Evolutionary conservation across 1,139 yeast genomes (phyloP), one percentile per base, ranked within the genome.

Genomic region (Candida neerlandica): DNA sequence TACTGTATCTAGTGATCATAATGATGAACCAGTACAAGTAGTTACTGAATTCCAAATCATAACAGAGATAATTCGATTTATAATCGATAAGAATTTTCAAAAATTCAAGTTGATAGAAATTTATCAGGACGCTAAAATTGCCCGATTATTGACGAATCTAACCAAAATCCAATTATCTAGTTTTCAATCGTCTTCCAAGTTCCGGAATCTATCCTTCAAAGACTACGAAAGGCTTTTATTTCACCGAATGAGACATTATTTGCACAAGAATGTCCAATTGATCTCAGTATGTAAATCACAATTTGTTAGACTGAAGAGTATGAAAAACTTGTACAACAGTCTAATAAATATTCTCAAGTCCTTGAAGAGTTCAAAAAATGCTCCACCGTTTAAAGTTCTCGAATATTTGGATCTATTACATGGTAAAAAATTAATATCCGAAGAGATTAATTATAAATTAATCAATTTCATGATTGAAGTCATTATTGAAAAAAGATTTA

Each of bases 1-100:
- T 6, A 21, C 14, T 5, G 14, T 19, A 12, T 21, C 41, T 15
- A 37, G 4, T 6, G 7, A 14, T 33, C 35, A 14, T 15, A 18
- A 37, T 19, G 41, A 37, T 3, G 6, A 3, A 15, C 45, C 45
- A 5, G 49, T 61, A 0, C 59, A 57, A 12, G 50, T 64, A 5
- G 56, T 63, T 3, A 61, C 65, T n/a, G 66, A 65, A 32, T 58
- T 61, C 38, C 71, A 66, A 42, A 51, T 67, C 1, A 59, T 63
- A 1, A 50, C 66, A 3, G 73, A 66, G 48, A 58, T 73, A 6
- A 54, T 76, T 19, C 58, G 58, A 38, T 70, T 68, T 65, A 64
- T 75, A 5, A 57, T 71, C 2, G 49, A 51, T 3, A 54, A 57
- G n/a, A 45, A 60, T 0, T 61, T 62, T 41, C 26, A 44, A 5